Evolutionary conservation across 371 early-diverging fungal species (phyloP).

Genomic region (Fennellomyces sp.): DNA sequence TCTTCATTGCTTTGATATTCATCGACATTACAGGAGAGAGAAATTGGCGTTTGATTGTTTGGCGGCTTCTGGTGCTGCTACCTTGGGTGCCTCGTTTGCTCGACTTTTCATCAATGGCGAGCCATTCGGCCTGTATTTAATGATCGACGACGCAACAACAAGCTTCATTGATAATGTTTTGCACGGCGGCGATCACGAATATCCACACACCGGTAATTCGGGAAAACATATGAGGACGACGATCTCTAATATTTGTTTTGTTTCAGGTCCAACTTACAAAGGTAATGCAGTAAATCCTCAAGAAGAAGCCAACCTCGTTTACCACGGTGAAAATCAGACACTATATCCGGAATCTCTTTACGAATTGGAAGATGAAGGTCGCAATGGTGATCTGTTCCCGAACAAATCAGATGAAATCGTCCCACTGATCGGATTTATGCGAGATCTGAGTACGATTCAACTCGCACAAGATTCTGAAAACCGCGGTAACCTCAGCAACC

Average conservation of each 20-base stretch:
- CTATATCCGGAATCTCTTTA: conserved; percentile 37
- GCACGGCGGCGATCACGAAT: conserved; percentile 32
- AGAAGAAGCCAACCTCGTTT: conserved; percentile 36
- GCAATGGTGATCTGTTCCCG: conserved; percentile 7
- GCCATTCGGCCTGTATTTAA: conserved; percentile 55
- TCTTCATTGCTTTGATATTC: background rate
- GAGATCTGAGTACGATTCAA: conserved; percentile 21
- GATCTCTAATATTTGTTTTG: background rate
- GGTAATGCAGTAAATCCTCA: conserved; percentile 33
- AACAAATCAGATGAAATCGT: conserved; percentile 20
- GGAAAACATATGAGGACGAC: background rate
- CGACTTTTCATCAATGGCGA: conserved; percentile 56
- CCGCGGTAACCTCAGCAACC: conserved; percentile 28
- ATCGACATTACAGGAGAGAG: conserved; percentile 38
- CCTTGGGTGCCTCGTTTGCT: conserved; percentile 50
- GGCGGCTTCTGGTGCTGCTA: conserved; percentile 55
- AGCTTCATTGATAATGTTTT: conserved; percentile 46
- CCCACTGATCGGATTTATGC: conserved; percentile 29
- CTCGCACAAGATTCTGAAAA: conserved; percentile 28
- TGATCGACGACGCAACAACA: conserved; percentile 59
- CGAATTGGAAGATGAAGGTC: conserved; percentile 36
- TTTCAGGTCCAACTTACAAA: conserved; percentile 28
- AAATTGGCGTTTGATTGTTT: conserved; percentile 51
- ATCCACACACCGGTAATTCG: conserved; percentile 13
- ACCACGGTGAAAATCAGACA: conserved; percentile 30